Conservation (phyloP, 306 rosid species). For the Quercus rubra region DNA sequence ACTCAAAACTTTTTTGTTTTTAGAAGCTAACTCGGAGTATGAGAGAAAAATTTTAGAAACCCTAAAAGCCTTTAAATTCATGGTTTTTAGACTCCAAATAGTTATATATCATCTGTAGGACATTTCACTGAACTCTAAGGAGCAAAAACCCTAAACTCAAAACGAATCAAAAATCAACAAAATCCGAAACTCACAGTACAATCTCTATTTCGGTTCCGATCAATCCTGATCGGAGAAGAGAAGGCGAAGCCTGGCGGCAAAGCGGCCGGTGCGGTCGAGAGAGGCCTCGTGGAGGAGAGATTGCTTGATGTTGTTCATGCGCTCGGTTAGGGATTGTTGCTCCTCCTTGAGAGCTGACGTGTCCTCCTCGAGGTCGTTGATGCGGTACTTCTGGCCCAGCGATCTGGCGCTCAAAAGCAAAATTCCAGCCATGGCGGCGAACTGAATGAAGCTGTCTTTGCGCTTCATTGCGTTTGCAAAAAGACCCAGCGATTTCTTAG, state of each 20-base stretch:
- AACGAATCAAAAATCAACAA: not conserved
- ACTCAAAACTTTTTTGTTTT: not conserved
- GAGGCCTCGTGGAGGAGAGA: constrained; percentile 73
- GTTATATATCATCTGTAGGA: not conserved
- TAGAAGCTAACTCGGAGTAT: not conserved
- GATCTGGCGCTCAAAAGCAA: constrained; percentile 68
- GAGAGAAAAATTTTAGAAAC: not conserved
- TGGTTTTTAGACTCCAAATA: not conserved
- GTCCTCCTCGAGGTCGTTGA: constrained; percentile 66
- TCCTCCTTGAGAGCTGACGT: constrained; percentile 50
- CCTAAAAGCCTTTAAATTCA: not conserved
- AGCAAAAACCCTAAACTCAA: not conserved
- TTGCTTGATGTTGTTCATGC: constrained; percentile 54
- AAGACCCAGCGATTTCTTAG: constrained; percentile 34
- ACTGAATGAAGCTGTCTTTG: constrained; percentile 74
- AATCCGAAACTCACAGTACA: constrained; percentile 15
- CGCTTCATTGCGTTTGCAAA: constrained; percentile 43
- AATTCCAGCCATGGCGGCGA: constrained; percentile 75
- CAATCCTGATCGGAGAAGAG: constrained; percentile 52
- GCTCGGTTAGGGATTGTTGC: constrained; percentile 35
- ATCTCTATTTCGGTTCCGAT: not conserved
- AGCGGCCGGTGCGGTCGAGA: constrained; percentile 57
- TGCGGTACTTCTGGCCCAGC: constrained; percentile 71
- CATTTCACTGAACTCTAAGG: not conserved
- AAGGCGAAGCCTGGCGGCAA: constrained; percentile 67